Base-by-base conservation (phyloP, 495 filamentous ascomycete genomes). In the Polyplosphaeria fusca region DNA sequence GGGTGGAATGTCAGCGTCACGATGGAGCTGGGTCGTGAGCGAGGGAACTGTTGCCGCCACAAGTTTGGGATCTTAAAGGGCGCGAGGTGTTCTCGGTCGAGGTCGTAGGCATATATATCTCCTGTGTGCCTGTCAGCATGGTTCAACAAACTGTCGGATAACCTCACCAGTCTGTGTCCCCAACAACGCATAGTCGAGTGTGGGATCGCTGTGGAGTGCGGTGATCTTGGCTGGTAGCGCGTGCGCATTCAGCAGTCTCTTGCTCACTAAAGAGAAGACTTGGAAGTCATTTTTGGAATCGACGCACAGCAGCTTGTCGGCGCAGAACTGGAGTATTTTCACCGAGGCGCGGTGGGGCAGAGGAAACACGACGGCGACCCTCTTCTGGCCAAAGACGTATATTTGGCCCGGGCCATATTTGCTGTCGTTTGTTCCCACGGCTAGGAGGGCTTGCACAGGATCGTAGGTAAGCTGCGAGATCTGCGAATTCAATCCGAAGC, bases 401-500 rank as follows among this genome's bases (percentile, higher is more conserved):
- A 98, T 90, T 70, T 88, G 83, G 19, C 88, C 87, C 35, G 79
- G 80, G 49, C 87, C 86, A 55, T 81, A 90, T 58, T 84, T 79
- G 30, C 87, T 86, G 71, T 65, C 87, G 68, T 82, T 84, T 43
- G 94, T 97, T 23, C 90, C 93, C 42, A 97, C 80, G n/a, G 91
- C 93, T 26, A 98, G 77, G 25, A 98, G 84, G 18, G 91, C 95
- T 68, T 97, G 93, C 20, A 94, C 77, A 4, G 93, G 92, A 58
- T 96, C 90, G 76, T 94, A 96, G 60, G 91, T 85, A 39, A 97
- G 84, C 64, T 67, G 69, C 24, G 66, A 85, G 54, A 93, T 83
- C 67, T 92, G 88, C 4, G 89, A 95, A 67, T 89, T 91, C 62
- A 97, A 80, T 47, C 93, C 93, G 67, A 86, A 94, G 65, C 88